phyloP scores from a whole-genome alignment of 805 yeast species.

The Yarrowia divulgata region DNA sequence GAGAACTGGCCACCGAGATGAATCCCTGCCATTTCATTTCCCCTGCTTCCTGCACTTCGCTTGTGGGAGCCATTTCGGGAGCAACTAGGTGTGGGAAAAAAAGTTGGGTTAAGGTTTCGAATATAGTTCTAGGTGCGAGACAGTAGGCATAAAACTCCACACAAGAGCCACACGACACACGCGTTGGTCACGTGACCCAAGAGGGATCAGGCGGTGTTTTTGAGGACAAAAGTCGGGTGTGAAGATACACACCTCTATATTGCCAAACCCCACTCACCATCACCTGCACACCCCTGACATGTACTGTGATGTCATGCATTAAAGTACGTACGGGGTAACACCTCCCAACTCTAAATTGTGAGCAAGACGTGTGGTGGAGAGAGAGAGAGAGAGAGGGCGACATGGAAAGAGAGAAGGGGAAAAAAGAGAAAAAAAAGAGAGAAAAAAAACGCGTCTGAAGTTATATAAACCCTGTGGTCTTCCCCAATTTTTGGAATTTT shows the following conservation, averaged over 20 bases:
- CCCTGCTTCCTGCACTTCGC: conserved; percentile 33
- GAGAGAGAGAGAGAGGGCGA: neutral
- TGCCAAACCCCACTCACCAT: neutral
- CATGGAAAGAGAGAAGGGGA: neutral
- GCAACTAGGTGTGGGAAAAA: conserved; percentile 3
- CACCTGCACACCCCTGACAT: conserved; percentile 1
- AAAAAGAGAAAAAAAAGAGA: neutral
- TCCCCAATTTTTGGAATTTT: neutral
- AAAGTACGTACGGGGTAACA: neutral
- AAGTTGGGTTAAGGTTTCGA: neutral
- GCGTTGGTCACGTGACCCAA: neutral
- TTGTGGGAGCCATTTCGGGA: conserved; percentile 19
- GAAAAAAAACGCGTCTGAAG: neutral
- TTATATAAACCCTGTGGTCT: conserved; percentile 9
- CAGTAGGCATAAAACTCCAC: conserved; percentile 5
- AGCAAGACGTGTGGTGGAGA: neutral
- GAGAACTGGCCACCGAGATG: neutral
- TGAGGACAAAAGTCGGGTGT: too few species aligned
- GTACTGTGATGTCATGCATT: conserved; percentile 17
- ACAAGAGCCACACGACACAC: neutral
- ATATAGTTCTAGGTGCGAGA: conserved; percentile 1
- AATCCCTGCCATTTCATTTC: conserved; percentile 8
- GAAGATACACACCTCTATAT: too few species aligned
- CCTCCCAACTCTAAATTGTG: conserved; percentile 23
- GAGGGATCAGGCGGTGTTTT: too few species aligned